Evolutionary conservation across 805 yeast species (phyloP), one percentile per base, ranked within the genome.

Genomic region (Wickerhamiella hasegawae): DNA sequence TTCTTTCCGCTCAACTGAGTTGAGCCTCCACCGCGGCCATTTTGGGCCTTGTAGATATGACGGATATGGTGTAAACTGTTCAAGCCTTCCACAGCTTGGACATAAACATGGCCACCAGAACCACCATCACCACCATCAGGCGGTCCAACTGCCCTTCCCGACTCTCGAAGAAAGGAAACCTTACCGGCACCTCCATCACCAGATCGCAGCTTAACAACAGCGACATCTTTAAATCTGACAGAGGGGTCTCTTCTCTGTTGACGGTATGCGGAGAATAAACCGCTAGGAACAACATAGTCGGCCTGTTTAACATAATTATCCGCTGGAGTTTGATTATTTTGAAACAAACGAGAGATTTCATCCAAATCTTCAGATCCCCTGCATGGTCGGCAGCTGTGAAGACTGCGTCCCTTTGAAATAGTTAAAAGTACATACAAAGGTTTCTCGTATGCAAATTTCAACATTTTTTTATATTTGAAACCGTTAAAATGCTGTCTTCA

Each of bases 51-150:
- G 54, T 84, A 83, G 12, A 67, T 66, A 25, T 76, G 68, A 40
- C 68, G 68, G 20, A 87, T 48, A 40, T 73, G 72, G 46, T 82
- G 83, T 39, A 90, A 55, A 3, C 90, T 76, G 25, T 73, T 69
- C 29, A 80, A 47, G 17, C 79, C 80, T 33, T 71, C 71, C 1
- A 76, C 73, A 3, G 93, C 94, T 51, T 76, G 81, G 2, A 90
- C 71, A 51, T 77, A 87, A 2, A 90, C 68, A 35, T 76, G 66
- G 2, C 98, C 98, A 17, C 98, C 98, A 41, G 65, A 60, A 4
- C 97, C 98, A 21, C 98, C 98, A 58, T 90, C 96, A 8, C 98
- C 98, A n/a, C 98, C 98, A 55, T 85, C 93, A 0, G 98, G 94
- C 0, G 98, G 97, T 0, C 98, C 98, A 15, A 68, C 66, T 0